A percentile compares a stretch with the other conserved stretches of the same genome.
Evolutionary conservation across 2,329 filamentous ascomycete species (phyloP).

Genomic region (Didymella arachidicola): DNA sequence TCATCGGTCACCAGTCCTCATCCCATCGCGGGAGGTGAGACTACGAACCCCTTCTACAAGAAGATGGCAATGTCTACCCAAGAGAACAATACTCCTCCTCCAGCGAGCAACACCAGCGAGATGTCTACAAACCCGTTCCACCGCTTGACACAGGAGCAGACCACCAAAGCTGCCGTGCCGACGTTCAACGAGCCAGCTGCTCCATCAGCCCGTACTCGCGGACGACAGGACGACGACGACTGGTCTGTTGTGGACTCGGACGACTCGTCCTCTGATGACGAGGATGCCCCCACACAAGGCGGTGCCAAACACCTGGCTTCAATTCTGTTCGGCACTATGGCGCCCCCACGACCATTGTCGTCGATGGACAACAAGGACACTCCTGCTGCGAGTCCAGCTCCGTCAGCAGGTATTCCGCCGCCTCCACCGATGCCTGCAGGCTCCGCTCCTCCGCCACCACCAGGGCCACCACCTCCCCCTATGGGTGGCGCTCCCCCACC

Average conservation of each 20-base stretch:
- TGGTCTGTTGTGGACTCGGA: slow-evolving; percentile 84
- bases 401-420: slow-evolving; percentile 57
- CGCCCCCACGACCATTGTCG: slow-evolving; percentile 85
- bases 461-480: slow-evolving; percentile 58
- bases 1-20: slow-evolving; percentile 59
- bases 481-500: slow-evolving; percentile 45
- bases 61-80: slow-evolving; percentile 78
- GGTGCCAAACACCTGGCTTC: slow-evolving; percentile 92
- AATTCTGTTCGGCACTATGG: slow-evolving; percentile 97
- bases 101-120: slow-evolving; percentile 53
- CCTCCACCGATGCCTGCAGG: slow-evolving; percentile 59
- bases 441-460: slow-evolving; percentile 56
- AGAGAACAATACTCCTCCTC: slow-evolving; percentile 55
- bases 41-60: slow-evolving; percentile 93
- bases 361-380: slow-evolving; percentile 75
- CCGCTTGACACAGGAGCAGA: slow-evolving; percentile 74
- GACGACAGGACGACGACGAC: slow-evolving; percentile 72
- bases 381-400: slow-evolving; percentile 52
- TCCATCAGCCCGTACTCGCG: slow-evolving; percentile 61
- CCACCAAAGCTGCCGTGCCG: slow-evolving; percentile 54
- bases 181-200: slow-evolving; percentile 57
- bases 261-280: slow-evolving; percentile 72
- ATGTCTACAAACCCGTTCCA: slow-evolving; percentile 92
- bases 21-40: slow-evolving; percentile 71
- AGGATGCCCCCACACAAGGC: slow-evolving; percentile 78